Evolutionary conservation across 352 stramenopile genomes (phyloP).

Genomic region (Peronosclerospora sorghi): DNA sequence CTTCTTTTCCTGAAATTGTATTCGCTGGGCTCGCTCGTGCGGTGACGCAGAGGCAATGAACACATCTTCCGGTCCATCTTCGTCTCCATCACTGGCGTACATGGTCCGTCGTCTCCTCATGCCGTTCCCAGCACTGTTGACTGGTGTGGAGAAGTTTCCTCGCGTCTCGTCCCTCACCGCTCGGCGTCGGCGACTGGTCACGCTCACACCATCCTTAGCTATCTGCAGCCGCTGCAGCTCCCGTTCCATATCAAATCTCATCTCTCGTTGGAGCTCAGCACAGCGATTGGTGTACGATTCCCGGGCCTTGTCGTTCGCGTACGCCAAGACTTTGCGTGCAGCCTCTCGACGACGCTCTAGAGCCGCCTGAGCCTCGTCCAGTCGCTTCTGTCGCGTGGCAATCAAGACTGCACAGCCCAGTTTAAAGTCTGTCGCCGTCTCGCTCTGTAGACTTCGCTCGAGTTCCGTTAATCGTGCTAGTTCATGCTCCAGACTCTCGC

Average conservation of each 20-base stretch:
- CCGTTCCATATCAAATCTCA: constrained; percentile 36
- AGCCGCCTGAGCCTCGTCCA: constrained; percentile 19
- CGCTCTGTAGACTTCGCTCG: constrained; percentile 19
- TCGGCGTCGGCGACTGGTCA: constrained; percentile 46
- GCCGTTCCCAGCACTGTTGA: constrained; percentile 9
- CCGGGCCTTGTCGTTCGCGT: constrained; percentile 29
- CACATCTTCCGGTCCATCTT: constrained; percentile 13
- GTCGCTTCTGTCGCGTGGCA: constrained; percentile 7
- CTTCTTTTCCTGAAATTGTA: constrained; percentile 45
- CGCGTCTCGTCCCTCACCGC: constrained; percentile 15
- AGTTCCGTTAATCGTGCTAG: constrained; percentile 13
- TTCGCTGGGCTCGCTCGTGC: constrained; percentile 20
- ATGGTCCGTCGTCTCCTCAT: constrained; percentile 10
- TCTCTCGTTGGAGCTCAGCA: constrained; percentile 35
- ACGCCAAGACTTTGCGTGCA: constrained; percentile 23
- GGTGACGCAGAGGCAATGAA: constrained; percentile 18
- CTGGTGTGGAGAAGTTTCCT: constrained; percentile 5
- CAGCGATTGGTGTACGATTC: constrained; percentile 35
- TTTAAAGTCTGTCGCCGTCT: constrained; percentile 26
- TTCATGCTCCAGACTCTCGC: constrained; percentile 21
- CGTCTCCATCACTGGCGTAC: constrained; percentile 13
- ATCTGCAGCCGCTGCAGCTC: constrained; percentile 44
- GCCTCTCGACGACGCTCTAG: constrained; percentile 20
- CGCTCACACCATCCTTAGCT: constrained; percentile 48
- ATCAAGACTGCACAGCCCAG: constrained; percentile 23